Conservation (phyloP, 2,329 filamentous ascomycete species). For the Thielaviopsis musarum region DNA sequence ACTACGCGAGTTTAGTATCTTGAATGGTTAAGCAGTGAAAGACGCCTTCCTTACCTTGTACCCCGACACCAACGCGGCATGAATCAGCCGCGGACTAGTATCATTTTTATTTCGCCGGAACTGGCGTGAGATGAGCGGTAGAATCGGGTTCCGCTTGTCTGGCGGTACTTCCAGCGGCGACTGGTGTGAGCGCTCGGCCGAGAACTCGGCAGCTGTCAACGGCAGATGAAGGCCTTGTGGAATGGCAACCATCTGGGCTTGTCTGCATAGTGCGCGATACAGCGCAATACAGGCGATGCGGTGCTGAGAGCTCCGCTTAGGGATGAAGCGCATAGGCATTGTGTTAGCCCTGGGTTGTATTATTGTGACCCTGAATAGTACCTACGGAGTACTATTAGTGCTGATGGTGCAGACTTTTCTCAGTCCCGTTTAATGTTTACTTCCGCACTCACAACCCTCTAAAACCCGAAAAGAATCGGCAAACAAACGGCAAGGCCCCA, state of each 20-base stretch:
- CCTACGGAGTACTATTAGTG: too few species aligned
- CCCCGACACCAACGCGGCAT: slow-evolving; percentile 45
- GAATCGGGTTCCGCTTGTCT: slow-evolving; percentile 28
- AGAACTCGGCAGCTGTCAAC: background rate
- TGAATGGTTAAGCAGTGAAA: too few species aligned
- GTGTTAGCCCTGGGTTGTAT: too few species aligned
- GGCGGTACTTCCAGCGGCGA: slow-evolving; percentile 16
- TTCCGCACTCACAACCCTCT: too few species aligned
- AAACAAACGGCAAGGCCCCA: background rate
- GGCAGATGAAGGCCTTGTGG: slow-evolving; percentile 24
- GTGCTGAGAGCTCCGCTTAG: slow-evolving; percentile 34
- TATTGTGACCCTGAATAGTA: too few species aligned
- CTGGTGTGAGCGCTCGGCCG: background rate
- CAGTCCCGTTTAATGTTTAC: background rate
- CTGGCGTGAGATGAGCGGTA: slow-evolving; percentile 39
- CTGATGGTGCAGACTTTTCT: background rate
- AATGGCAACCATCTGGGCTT: slow-evolving; percentile 36
- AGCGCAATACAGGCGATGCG: slow-evolving; percentile 47
- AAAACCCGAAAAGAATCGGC: too few species aligned
- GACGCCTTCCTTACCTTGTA: slow-evolving; percentile 35
- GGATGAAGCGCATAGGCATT: slow-evolving; percentile 24
- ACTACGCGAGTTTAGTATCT: slow-evolving; percentile 18
- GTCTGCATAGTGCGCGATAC: slow-evolving; percentile 50
- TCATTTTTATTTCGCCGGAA: slow-evolving; percentile 45
- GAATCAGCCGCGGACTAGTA: slow-evolving; percentile 41